Evolutionary conservation across 2,329 filamentous ascomycete species (phyloP), one percentile per base, ranked within the genome.

Genomic region (Didymella keratinophila): DNA sequence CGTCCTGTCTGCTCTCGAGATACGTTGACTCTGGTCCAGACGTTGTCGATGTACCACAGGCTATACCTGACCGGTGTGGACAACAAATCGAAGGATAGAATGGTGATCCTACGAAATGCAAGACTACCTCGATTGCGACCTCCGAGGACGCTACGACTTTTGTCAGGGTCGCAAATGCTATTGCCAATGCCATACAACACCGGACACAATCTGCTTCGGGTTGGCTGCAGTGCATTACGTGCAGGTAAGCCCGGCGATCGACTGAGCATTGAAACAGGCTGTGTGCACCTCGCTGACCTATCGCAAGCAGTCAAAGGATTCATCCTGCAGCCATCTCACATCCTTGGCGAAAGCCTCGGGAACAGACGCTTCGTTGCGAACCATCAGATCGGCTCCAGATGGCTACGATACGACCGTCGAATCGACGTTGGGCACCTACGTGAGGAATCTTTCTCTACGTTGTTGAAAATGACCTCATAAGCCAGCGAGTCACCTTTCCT

Each of bases 201-300:
- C 23, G 25, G 23, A 32, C 45, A 36, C 41, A 32, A 32, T 11
- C 50, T 36, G 41, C 27, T 50, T 50, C 50, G 3, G 50, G 50
- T 39, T 46, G 20, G 16, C 10, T 50, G 50, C 45, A 51, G 50
- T 43, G 18, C 50, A 54, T 54, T 58, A 46, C 50, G 45, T 54
- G 56, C 56, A 54, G 51, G 50, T 50, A 58, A 54, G 56, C 56
- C 37, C 43, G 23, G 32, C 27, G 50, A 58, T 58, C 56, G 39
- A 51, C 50, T 49, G 18, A 50, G 36, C 45, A 18, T 58, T 50
- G 45, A 53, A 53, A 45, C 50, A 45, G 46, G 46, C 37, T 14
- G 55, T 39, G 21, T 36, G 41, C 50, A 9, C 20, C n/a, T 50
- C 7, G 34, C 39, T 45, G 56, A 42, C 56, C 41, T 58, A 46